Percentiles rank a stretch among this genome's conserved stretches.
These are phyloP conservation scores for Colletotrichum abscissum DNA, from an alignment of 2,329 filamentous ascomycete species.

Conservation along the genomic window DNA sequence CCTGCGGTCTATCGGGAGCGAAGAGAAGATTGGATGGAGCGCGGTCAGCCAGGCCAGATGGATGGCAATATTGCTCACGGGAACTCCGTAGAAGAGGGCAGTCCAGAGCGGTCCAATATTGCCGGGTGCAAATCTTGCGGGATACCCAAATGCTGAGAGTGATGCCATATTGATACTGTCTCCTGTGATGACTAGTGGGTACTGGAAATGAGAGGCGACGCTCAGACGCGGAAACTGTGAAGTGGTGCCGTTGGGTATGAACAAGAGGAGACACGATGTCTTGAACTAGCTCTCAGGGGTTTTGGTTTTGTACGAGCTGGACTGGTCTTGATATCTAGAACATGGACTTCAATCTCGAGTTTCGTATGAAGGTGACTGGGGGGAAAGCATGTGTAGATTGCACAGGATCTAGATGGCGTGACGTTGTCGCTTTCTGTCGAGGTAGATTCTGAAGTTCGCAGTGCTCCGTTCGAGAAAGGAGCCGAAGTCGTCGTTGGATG, in stretches of 20 bases:
- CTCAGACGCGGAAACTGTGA: background rate
- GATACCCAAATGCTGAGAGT: background rate
- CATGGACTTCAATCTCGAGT: background rate
- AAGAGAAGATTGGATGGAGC: conserved; percentile 27
- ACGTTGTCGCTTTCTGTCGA: background rate
- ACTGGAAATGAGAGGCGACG: background rate
- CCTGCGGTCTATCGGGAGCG: conserved; percentile 12
- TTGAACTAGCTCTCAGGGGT: background rate
- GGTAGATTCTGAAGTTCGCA: background rate
- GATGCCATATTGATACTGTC: conserved; percentile 1
- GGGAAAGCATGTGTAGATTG: background rate
- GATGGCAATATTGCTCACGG: conserved; percentile 17
- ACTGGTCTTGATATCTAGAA: background rate
- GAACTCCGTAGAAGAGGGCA: conserved; percentile 21
- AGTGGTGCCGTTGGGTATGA: background rate
- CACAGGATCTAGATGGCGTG: background rate
- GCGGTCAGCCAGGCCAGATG: conserved; percentile 30
- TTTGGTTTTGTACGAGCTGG: background rate
- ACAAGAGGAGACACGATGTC: background rate
- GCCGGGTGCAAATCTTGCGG: background rate
- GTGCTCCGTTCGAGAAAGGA: background rate
- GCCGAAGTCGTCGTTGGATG: background rate
- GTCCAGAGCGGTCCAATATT: conserved; percentile 10
- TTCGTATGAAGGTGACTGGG: background rate
- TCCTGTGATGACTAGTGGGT: too few relatives aligned